Conservation (phyloP, 1,139 yeast genomes). For the Yamadazyma dendronema region DNA sequence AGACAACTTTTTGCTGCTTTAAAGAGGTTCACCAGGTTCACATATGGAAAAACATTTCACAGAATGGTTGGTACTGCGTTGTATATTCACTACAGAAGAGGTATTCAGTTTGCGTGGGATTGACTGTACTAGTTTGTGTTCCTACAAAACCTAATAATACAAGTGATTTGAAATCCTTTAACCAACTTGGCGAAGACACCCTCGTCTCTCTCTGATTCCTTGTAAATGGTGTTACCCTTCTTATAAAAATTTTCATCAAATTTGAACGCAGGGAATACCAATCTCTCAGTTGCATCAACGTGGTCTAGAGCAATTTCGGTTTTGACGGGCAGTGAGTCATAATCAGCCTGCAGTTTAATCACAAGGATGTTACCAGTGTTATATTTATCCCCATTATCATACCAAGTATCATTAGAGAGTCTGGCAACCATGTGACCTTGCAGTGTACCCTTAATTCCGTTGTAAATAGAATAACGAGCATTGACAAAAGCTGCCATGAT, state of each 20-base stretch:
- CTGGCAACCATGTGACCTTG: background rate
- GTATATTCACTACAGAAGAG: too few species aligned
- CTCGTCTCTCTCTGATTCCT: background rate
- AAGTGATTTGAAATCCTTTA: background rate
- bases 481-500: background rate
- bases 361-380: background rate
- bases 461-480: background rate
- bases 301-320: background rate
- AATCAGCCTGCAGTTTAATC: background rate
- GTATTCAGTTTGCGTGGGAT: too few species aligned
- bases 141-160: background rate
- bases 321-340: background rate
- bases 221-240: background rate
- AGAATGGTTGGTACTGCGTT: too few species aligned
- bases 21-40: too few species aligned
- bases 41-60: too few species aligned
- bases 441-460: background rate
- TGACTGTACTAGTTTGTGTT: background rate
- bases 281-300: background rate
- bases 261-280: background rate
- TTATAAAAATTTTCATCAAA: background rate
- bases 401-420: background rate
- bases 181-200: background rate
- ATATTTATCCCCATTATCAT: background rate
- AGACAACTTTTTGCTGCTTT: too few species aligned